These are phyloP conservation scores for Pythium apleroticum DNA, from an alignment of 352 stramenopile species.

Conservation along the genomic window DNA sequence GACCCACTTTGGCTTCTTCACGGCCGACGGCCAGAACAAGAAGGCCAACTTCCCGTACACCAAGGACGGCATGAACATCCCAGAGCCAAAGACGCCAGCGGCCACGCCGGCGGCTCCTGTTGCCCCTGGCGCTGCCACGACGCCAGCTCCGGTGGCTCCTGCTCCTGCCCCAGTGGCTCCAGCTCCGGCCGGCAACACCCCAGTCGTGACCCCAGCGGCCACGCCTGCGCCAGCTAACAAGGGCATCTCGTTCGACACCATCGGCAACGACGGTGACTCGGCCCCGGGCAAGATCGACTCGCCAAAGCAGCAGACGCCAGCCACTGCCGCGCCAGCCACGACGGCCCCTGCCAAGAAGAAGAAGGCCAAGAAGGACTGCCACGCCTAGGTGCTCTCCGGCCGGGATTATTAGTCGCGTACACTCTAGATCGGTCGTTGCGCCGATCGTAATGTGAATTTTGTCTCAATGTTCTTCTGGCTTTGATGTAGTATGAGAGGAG, in stretches of 20 bases:
- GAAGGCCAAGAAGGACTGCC: constrained; percentile 18
- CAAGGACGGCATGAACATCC: constrained; percentile 13
- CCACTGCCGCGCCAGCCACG: neutral
- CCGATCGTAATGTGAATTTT: neutral
- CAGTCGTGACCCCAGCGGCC: constrained; percentile 1
- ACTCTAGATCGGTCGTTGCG: neutral
- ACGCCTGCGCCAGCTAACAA: neutral
- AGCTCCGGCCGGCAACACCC: constrained; percentile 5
- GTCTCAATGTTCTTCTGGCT: neutral
- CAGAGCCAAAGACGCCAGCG: neutral
- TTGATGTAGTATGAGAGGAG: too few relatives aligned
- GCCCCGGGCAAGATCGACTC: constrained; percentile 5
- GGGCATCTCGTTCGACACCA: constrained; percentile 17
- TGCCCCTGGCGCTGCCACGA: neutral
- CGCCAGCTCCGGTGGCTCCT: neutral
- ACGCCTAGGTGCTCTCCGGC: neutral
- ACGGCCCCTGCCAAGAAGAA: constrained; percentile 11
- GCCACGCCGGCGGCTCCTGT: neutral
- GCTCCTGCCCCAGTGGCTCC: neutral
- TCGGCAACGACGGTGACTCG: constrained; percentile 13
- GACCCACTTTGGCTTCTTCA: constrained; percentile 35
- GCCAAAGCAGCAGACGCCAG: neutral
- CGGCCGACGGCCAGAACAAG: constrained; percentile 20
- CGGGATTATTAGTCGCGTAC: neutral
- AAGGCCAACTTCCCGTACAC: constrained; percentile 28